Conservation (phyloP, 1,139 yeast species). For the Blastobotrys illinoisensis region DNA sequence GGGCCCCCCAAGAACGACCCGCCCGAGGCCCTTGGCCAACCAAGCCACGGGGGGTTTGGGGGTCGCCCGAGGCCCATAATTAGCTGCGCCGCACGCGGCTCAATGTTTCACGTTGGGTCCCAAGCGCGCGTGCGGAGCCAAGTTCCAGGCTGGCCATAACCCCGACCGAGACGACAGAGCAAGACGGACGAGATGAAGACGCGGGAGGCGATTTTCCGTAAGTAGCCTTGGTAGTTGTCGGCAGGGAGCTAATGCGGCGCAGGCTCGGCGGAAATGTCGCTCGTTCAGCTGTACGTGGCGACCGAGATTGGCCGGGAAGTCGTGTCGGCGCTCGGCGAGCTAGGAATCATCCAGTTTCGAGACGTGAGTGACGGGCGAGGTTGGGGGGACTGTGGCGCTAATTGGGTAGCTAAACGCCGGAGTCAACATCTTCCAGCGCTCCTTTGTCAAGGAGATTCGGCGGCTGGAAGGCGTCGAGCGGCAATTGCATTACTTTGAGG, state of each 20-base stretch:
- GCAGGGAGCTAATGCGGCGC: not conserved
- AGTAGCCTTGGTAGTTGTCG: conserved; percentile 7
- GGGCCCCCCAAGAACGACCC: no score
- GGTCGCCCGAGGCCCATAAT: not conserved
- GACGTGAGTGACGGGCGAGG: conserved; percentile 40
- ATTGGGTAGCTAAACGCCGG: conserved; percentile 45
- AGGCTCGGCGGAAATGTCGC: conserved; percentile 90
- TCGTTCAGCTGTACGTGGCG: conserved; percentile 88
- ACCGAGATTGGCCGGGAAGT: conserved; percentile 86
- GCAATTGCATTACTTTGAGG: conserved; percentile 42
- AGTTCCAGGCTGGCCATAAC: not conserved
- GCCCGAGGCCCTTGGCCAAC: no score
- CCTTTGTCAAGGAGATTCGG: conserved; percentile 79
- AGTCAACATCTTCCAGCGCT: conserved; percentile 79
- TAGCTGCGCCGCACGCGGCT: not conserved
- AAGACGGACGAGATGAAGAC: conserved; percentile 1
- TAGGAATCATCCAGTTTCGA: conserved; percentile 84
- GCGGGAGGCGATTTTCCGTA: conserved; percentile 26
- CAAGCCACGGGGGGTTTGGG: no score
- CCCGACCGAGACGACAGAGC: not conserved
- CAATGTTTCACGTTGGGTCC: not conserved
- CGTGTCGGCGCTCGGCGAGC: conserved; percentile 76
- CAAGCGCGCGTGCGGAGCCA: not conserved
- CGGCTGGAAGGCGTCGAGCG: conserved; percentile 58
- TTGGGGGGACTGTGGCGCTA: conserved; percentile 14